Evolutionary conservation across 1,284 basidiomycete species (phyloP).

Genomic region (Apiotrichum domesticum): DNA sequence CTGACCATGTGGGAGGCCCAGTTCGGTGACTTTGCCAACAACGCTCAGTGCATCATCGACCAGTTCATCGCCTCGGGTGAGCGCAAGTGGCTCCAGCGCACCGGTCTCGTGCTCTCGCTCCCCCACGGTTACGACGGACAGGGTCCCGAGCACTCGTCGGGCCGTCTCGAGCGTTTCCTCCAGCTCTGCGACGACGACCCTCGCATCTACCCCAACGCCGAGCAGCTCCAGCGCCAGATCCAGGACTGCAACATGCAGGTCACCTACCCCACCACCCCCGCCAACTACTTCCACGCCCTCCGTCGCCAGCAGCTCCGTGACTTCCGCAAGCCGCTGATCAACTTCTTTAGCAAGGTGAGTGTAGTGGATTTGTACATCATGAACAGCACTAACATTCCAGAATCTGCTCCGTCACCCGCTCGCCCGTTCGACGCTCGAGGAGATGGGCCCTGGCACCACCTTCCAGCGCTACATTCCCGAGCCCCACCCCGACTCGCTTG

Average conservation of each 20-base stretch:
- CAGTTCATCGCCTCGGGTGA: conserved; percentile 98
- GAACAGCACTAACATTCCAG: too few species aligned
- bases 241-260: conserved; percentile 99
- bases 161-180: conserved; percentile 91
- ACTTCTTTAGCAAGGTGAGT: conserved; percentile 83
- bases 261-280: conserved; percentile 89
- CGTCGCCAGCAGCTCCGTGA: conserved; percentile 92
- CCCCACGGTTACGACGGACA: conserved; percentile 99
- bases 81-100: conserved; percentile 95
- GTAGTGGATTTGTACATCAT: conserved; percentile 13
- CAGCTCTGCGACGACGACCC: conserved; percentile 98
- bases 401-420: conserved; percentile 85
- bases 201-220: conserved; percentile 75
- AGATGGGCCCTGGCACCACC: conserved; percentile 80
- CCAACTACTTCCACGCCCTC: conserved; percentile 94
- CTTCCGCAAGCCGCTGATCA: conserved; percentile 89
- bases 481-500: conserved; percentile 63
- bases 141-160: conserved; percentile 97
- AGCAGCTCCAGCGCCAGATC: conserved; percentile 90
- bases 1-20: conserved; percentile 99
- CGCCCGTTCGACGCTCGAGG: conserved; percentile 77
- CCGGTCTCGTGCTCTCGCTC: conserved; percentile 83
- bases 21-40: conserved; percentile 97
- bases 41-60: conserved; percentile 96
- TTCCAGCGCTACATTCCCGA: conserved; percentile 95